Base-by-base conservation (phyloP, 139 green algal species). In the Picocystis salinarum region DNA sequence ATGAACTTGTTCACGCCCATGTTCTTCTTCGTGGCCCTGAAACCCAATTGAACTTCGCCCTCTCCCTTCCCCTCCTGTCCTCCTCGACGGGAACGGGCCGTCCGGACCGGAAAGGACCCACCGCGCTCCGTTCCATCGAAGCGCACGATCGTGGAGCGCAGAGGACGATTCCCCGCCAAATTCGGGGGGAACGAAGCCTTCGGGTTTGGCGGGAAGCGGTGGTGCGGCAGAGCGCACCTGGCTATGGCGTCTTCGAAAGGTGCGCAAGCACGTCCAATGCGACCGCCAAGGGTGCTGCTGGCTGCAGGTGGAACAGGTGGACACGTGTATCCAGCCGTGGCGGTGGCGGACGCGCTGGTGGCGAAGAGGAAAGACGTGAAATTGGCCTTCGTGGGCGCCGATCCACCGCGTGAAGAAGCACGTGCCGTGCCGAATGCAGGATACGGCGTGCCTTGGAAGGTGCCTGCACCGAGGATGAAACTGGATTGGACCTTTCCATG, bases 1-100 rank as follows among this genome's bases (percentile, higher is more conserved):
- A 51, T 39, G 34, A 55, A 52, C 30, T 59, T 61, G 18, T 75
- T 72, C 51, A 75, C 66, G 4, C 56, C 57, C 1, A 60, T 75
- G 45, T 75, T 61, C 58, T 66, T 70, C 37, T 64, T 69, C 41
- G 25, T 70, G 6, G 66, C 41, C 2, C 47, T 52, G 15, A 74
- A 74, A 45, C 64, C 64, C 19, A 44, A 37, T 15, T 15, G 31
- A 15, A 37, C 13, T 17, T 17, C 13, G 31, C 15, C 31, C 31
- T 15, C 13, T 15, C 31, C 31, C 31, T 37, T 37, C 13, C 31
- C 31, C 15, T 15, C 31, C 31, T 15, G 15, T 15, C 13, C 31
- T 37, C 13, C 31, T 37, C 31, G 31, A 13, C 15, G 31, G 31
- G n/a, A n/a, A n/a, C n/a, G n/a, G n/a, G n/a, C n/a, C n/a, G n/a